Evolutionary conservation across 2,329 filamentous ascomycete species (phyloP).

Genomic region (Fusarium abutilonis): DNA sequence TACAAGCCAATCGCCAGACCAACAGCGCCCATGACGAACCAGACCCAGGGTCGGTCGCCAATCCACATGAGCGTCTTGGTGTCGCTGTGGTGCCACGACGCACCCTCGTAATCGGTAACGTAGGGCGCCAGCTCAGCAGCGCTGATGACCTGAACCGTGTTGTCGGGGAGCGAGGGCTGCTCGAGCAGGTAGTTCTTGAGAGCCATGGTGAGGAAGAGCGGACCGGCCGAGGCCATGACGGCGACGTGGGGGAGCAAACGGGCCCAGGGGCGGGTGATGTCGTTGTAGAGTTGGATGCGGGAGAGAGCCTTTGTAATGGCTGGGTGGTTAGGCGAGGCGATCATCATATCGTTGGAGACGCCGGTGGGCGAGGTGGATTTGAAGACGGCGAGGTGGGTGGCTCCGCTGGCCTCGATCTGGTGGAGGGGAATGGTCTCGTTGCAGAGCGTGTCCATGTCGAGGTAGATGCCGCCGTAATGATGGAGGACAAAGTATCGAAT

Average conservation of each 20-base stretch:
- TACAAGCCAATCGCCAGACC: slow-evolving; percentile 36
- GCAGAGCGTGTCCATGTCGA: slow-evolving; percentile 61
- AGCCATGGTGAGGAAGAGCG: slow-evolving; percentile 78
- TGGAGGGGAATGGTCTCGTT: slow-evolving; percentile 45
- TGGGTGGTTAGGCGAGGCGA: slow-evolving; percentile 74
- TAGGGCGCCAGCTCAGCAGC: slow-evolving; percentile 43
- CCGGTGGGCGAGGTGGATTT: slow-evolving; percentile 74
- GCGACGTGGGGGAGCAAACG: slow-evolving; percentile 74
- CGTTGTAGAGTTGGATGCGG: slow-evolving; percentile 68
- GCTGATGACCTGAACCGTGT: slow-evolving; percentile 45
- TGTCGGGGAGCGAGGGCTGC: slow-evolving; percentile 49
- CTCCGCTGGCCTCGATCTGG: slow-evolving; percentile 42
- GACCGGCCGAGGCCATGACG: slow-evolving; percentile 82
- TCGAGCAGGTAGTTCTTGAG: slow-evolving; percentile 77
- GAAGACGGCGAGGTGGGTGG: slow-evolving; percentile 44
- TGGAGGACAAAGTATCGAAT: slow-evolving; percentile 79
- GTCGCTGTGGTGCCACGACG: slow-evolving; percentile 59
- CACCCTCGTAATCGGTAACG: slow-evolving; percentile 52
- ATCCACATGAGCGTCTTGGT: slow-evolving; percentile 61
- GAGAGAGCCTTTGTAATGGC: slow-evolving; percentile 78
- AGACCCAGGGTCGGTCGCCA: slow-evolving; percentile 50
- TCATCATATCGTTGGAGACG: slow-evolving; percentile 85
- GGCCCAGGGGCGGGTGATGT: slow-evolving; percentile 68
- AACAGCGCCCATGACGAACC: slow-evolving; percentile 46
- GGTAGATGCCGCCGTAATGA: slow-evolving; percentile 77